Base-by-base conservation (phyloP, 2,329 filamentous ascomycete species). In the Ciborinia camelliae region DNA sequence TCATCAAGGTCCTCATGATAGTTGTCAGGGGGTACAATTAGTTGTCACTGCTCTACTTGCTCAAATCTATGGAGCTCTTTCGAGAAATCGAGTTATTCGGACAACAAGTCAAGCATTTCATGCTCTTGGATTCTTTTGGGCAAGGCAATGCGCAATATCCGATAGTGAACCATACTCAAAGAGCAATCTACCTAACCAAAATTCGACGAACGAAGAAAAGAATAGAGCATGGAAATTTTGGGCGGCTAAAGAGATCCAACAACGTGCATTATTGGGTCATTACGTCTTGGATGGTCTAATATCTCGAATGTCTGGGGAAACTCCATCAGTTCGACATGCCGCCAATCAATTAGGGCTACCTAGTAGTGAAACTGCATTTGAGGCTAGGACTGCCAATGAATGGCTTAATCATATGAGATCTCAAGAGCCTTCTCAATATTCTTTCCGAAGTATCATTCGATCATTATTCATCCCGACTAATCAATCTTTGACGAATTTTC, bases 101-200 rank as follows among this genome's bases (percentile, higher is more conserved):
- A 79, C 76, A 1, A 79, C 78, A 37, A 79, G 76, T 63, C 78
- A 80, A 62, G 75, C 78, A 2, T 80, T 80, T 63, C 79, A 79
- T 43, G 77, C 76, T 2, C 72, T 80, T 0, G 77, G 76, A 3
- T 80, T 80, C 68, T 77, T 77, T 63, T 80, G 79, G 79, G 79
- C 79, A 39, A 74, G 78, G 35, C 77, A 80, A 60, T 80, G 77
- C 61, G 78, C 78, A 18, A 79, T 80, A 76, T 75, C 77, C 55
- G 76, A 80, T 41, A 75, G 71, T 53, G 70, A 73, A 32, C 70
- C 75, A 14, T 79, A 75, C 37, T 72, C 73, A 8, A 53, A 70
- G 30, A 72, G 74, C 7, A 72, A 74, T 14, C 62, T 80, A 1
- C 78, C 79, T 4, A 71, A 74, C 2, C 52, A 71, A 1, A 71